These are phyloP conservation scores for Talaromyces adpressus DNA, from an alignment of 495 filamentous ascomycete species.

Conservation along the genomic window DNA sequence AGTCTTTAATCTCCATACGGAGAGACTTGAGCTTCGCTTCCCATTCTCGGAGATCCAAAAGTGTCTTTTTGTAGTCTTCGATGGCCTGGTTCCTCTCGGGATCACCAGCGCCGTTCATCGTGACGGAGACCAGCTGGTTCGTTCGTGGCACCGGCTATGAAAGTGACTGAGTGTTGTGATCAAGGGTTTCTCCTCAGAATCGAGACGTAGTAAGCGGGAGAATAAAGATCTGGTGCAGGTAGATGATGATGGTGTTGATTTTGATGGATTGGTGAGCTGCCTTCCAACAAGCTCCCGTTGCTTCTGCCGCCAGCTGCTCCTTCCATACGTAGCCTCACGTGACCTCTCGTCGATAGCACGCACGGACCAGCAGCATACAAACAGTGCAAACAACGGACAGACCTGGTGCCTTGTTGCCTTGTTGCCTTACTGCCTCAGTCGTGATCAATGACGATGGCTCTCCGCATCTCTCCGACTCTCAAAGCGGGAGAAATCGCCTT, in stretches of 20 bases:
- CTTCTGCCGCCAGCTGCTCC: slow-evolving; percentile 4
- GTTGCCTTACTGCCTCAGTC: not conserved
- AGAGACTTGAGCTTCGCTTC: slow-evolving; percentile 92
- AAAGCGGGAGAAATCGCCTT: slow-evolving; percentile 8
- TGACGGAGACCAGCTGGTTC: slow-evolving; percentile 15
- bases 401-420: not conserved
- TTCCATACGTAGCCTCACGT: slow-evolving; percentile 4
- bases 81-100: slow-evolving; percentile 77
- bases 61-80: slow-evolving; percentile 82
- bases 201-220: not conserved
- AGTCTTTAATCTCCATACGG: slow-evolving; percentile 86
- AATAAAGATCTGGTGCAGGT: not conserved
- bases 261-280: not conserved
- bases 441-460: not conserved
- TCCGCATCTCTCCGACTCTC: slow-evolving; percentile 9
- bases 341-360: not conserved
- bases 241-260: not conserved
- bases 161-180: not conserved
- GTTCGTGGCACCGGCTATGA: not conserved
- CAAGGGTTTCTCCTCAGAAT: not conserved
- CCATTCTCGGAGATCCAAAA: slow-evolving; percentile 96
- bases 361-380: not conserved
- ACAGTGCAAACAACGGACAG: not conserved
- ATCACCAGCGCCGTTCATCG: slow-evolving; percentile 45
- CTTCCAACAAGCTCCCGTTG: slow-evolving; percentile 7